Base-by-base conservation (phyloP, 1,139 yeast genomes). In the Zygotorulaspora mrakii region DNA sequence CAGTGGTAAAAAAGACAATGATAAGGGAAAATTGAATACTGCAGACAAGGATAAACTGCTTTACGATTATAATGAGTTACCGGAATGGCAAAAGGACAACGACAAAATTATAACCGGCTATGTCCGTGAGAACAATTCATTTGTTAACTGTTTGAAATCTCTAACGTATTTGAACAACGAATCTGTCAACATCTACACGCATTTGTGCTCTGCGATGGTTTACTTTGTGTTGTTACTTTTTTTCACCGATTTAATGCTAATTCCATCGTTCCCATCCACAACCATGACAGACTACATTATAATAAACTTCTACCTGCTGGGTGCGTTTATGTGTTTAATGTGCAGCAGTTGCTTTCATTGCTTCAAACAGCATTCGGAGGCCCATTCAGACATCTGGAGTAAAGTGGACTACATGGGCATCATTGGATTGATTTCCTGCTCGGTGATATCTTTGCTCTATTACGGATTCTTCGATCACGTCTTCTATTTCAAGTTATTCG, bases 321-420 rank as follows among this genome's bases (percentile, higher is more conserved):
- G 85, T 1, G 76, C 77, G 17, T 64, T 68, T 20, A 46, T 65
- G 6, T 88, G 96, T 56, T 65, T 88, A 45, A 73, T 79, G 33
- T 74, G 85, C 69, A 82, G 94, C 26, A 82, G 94, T 16, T 67
- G 76, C 8, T 88, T 82, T 67, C 97, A 88, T 57, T 73, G 83
- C 47, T 54, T 86, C 46, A 87, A 86, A 56, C 76, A 81, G 43
- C 96, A 88, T 59, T 85, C 95, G 5, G 74, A 68, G 31, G 52
- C 56, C 49, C 44, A 77, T 76, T 20, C 71, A 76, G 44, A 67
- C 65, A 42, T 67, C 73, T 52, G 95, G 95, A 25, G 88, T 57
- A 84, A 80, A 54, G 70, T 87, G 40, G 97, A 88, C 61, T 89
- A 88, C 58, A 74, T 88, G 48, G 97, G 96, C 0, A 88, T 88